Conservation (phyloP, 805 yeast genomes). For the Yarrowia bubula region DNA sequence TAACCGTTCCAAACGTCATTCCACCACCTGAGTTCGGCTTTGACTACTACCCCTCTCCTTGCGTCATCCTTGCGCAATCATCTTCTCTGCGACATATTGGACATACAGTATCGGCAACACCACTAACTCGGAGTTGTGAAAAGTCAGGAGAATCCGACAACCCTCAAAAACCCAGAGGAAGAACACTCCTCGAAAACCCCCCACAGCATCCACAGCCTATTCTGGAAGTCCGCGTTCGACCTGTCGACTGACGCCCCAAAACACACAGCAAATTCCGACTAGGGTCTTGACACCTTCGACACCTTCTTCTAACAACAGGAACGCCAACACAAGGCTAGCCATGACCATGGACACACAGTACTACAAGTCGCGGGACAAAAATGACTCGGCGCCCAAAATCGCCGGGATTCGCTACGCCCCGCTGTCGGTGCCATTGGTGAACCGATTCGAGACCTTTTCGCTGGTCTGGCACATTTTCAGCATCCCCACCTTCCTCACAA, state of each 20-base stretch:
- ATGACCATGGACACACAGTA: conserved; percentile 18
- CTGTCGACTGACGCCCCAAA: background rate
- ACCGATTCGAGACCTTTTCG: conserved; percentile 64
- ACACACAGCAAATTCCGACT: background rate
- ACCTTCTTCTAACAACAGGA: background rate
- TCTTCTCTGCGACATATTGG: conserved; percentile 11
- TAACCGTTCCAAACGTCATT: too few species aligned
- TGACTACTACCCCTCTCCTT: background rate
- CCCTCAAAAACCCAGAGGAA: too few species aligned
- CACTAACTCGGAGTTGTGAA: background rate
- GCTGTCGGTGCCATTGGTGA: conserved; percentile 32
- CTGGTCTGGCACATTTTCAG: conserved; percentile 73
- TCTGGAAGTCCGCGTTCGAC: background rate
- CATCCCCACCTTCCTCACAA: conserved; percentile 50
- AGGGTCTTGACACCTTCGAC: background rate
- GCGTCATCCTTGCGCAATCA: conserved; percentile 23
- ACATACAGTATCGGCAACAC: background rate
- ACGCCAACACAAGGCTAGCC: background rate
- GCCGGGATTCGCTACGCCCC: conserved; percentile 29
- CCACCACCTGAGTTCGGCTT: too few species aligned
- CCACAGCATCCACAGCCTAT: too few species aligned
- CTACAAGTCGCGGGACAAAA: conserved; percentile 21
- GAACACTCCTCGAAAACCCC: too few species aligned
- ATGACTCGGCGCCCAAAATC: conserved; percentile 2
- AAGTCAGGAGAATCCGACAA: too few species aligned